phyloP scores from a whole-genome alignment of 139 green algal genomes.

The Auxenochlorella pyrenoidosa region DNA sequence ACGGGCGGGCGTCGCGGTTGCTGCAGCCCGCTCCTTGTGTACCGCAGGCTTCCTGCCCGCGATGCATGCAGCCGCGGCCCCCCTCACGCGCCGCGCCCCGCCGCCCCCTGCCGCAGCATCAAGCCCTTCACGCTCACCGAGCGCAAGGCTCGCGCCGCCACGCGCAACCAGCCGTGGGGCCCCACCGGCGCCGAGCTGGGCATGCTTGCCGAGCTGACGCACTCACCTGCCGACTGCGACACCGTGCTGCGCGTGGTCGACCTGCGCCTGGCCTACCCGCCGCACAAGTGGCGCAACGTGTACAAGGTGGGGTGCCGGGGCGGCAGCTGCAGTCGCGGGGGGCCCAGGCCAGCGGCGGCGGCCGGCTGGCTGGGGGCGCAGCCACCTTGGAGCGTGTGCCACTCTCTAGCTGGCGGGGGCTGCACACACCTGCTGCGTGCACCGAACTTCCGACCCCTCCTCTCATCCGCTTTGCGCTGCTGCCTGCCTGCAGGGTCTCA shows the following conservation, averaged over 20 bases:
- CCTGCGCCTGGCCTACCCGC: conserved; percentile 66
- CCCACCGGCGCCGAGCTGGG: conserved; percentile 76
- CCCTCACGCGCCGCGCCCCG: not conserved
- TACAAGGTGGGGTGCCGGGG: conserved; percentile 76
- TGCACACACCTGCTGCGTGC: too few species aligned
- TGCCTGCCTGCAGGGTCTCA: conserved; percentile 62
- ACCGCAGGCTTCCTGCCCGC: not conserved
- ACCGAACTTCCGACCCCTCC: not conserved
- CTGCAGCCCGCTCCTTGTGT: not conserved
- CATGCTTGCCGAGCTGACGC: conserved; percentile 69
- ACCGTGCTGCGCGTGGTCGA: conserved; percentile 80
- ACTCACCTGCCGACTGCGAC: conserved; percentile 55
- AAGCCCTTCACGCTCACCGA: conserved; percentile 75
- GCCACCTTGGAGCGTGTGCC: too few species aligned
- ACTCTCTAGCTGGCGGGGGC: too few species aligned
- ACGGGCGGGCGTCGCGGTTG: not conserved
- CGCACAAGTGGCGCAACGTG: conserved; percentile 83
- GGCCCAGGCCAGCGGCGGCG: too few species aligned
- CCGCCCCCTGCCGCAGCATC: not conserved
- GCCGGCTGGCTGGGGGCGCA: too few species aligned
- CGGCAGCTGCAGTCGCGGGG: not conserved
- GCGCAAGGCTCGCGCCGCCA: conserved; percentile 73
- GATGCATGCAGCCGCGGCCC: not conserved
- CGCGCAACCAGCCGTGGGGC: conserved; percentile 82
- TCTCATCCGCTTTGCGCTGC: not conserved